Evolutionary conservation across 1,139 yeast species (phyloP).

Genomic region (Candida frijolesensis): DNA sequence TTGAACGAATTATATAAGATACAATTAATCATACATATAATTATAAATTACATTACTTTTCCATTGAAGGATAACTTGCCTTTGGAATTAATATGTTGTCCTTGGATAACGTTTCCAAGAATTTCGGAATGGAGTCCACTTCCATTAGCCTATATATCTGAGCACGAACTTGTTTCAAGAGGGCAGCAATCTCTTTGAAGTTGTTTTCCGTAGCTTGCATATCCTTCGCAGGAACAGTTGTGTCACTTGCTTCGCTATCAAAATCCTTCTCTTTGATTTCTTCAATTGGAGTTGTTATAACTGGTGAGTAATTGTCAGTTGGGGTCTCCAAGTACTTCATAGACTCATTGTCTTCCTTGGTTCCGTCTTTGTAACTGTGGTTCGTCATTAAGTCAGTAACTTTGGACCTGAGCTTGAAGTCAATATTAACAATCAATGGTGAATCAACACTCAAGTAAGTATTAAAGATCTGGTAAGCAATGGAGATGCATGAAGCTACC

Average conservation of each 20-base stretch:
- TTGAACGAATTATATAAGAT: constrained; percentile 1
- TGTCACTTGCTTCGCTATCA: neutral
- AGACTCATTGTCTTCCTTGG: constrained; percentile 2
- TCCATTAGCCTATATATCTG: constrained; percentile 66
- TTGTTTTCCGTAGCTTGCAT: neutral
- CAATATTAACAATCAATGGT: constrained; percentile 72
- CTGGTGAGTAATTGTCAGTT: constrained; percentile 6
- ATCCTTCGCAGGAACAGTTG: neutral
- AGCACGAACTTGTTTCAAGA: constrained; percentile 12
- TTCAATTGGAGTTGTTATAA: neutral
- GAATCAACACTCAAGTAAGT: constrained; percentile 71
- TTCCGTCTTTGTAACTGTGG: neutral
- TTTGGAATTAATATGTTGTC: constrained; percentile 8
- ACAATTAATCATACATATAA: neutral
- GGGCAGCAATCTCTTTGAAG: constrained; percentile 2
- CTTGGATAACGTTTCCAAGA: constrained; percentile 30
- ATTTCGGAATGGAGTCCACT: constrained; percentile 73
- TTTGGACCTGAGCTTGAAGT: constrained; percentile 53
- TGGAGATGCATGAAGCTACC: constrained; percentile 48
- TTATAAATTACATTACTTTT: neutral
- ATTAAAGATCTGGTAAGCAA: constrained; percentile 65
- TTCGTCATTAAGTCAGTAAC: constrained; percentile 48
- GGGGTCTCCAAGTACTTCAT: constrained; percentile 12
- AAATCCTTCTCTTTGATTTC: neutral
- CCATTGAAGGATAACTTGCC: neutral